A percentile compares a stretch with the other conserved stretches of the same genome.
These are phyloP conservation scores for Gossypium arboreum DNA, from an alignment of 345 rosid species.

Conservation along the genomic window DNA sequence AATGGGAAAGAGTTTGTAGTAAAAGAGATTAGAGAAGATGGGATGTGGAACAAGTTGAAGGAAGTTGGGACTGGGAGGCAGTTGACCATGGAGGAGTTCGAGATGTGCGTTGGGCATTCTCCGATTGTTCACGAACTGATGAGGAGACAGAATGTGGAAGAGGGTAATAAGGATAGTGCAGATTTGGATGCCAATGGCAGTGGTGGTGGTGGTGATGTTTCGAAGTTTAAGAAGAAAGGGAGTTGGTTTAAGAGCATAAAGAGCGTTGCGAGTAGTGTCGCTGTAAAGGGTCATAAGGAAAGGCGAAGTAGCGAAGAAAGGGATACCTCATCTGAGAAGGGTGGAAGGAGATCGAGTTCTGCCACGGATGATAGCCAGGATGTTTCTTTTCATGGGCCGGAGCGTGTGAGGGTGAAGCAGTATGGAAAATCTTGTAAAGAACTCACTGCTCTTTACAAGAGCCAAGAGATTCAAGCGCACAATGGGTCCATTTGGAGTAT, in stretches of 20 bases:
- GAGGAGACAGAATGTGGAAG: constrained; percentile 93
- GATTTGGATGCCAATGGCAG: constrained; percentile 38
- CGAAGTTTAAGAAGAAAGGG: constrained; percentile 69
- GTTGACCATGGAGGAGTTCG: constrained; percentile 94
- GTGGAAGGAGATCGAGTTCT: constrained; percentile 89
- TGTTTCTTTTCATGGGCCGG: constrained; percentile 75
- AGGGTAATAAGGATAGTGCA: constrained; percentile 41
- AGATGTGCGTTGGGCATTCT: constrained; percentile 82
- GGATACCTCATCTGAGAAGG: constrained; percentile 85
- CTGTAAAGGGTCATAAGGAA: constrained; percentile 60
- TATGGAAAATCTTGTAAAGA: constrained; percentile 83
- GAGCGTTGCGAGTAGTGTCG: constrained; percentile 66
- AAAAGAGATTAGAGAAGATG: constrained; percentile 79
- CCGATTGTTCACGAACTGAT: constrained; percentile 92
- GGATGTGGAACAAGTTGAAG: constrained; percentile 69
- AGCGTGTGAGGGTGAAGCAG: constrained; percentile 81
- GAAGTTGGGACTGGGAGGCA: constrained; percentile 88
- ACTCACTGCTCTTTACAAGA: constrained; percentile 72
- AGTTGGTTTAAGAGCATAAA: constrained; percentile 76
- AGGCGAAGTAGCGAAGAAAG: constrained; percentile 86
- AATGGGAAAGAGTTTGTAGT: constrained; percentile 85
- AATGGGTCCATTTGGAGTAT: constrained; percentile 92
- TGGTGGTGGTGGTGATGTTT: constrained; percentile 25
- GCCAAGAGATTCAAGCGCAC: constrained; percentile 93
- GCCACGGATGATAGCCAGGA: constrained; percentile 97